Base-by-base conservation (phyloP, 1,284 basidiomycete species). In the Pseudomicrostroma phylloplanum region DNA sequence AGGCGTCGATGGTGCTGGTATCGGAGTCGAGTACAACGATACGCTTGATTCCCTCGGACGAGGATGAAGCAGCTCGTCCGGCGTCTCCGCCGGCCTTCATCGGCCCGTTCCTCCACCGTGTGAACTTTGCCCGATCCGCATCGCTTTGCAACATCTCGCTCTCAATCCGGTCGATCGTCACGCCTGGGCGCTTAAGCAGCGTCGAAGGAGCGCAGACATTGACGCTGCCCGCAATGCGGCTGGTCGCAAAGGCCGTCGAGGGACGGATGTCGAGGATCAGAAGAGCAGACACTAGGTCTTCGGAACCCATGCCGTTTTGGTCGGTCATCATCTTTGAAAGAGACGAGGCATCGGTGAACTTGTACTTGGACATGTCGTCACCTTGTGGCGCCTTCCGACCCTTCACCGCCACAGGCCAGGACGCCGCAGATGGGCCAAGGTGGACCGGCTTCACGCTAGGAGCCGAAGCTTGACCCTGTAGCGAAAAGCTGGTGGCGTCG, bases 161-260 rank as follows among this genome's bases (percentile, higher is more conserved):
- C 57, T 75, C 70, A 55, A 79, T 67, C 23, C 72, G 69, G 7
- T 77, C 70, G 7, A 79, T 65, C 0, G 71, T 74, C 46, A 79
- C 69, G 19, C 70, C 75, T 0, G 71, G 64, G n/a, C 77, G 69
- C 57, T 73, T 73, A 25, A 98, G 87, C 26, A 97, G 86, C 0
- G 93, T 97, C 3, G 92, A 92, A 0, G 93, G 93, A 4, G 96
- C 89, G 55, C 90, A 91, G 62, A 97, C 85, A 49, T 91, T 91
- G 66, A 96, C 83, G n/a, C 92, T 88, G 49, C 81, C 67, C 11
- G 51, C 54, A 26, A 79, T 60, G 23, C 73, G 70, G 21, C 68
- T 68, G 26, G 59, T 56, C 4, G 60, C 57, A 64, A 69, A 77
- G 3, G 76, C 72, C 1, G 76, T 75, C 19, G 90, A 89, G 0